These are phyloP conservation scores for Fusarium praegraminearum DNA, from an alignment of 2,329 filamentous ascomycete genomes.

Conservation along the genomic window DNA sequence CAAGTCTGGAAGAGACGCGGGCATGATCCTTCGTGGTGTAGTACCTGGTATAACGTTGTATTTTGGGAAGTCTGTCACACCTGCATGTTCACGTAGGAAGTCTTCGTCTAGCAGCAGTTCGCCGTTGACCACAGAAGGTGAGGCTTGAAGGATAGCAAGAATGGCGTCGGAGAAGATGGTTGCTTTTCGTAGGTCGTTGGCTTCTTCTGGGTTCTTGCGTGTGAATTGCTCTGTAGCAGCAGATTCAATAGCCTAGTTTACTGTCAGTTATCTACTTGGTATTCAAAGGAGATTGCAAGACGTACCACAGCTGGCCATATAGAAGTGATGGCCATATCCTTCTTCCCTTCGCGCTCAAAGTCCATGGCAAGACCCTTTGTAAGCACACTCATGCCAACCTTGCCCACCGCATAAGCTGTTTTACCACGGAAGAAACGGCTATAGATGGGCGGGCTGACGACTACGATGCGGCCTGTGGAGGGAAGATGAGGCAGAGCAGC, in stretches of 20 bases:
- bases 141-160: conserved; percentile 74
- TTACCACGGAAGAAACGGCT: conserved; percentile 87
- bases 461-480: conserved; percentile 73
- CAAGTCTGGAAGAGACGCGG: conserved; percentile 74
- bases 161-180: conserved; percentile 86
- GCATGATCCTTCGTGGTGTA: conserved; percentile 82
- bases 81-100: conserved; percentile 74
- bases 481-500: conserved; percentile 74
- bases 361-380: conserved; percentile 88
- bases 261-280: conserved; percentile 1
- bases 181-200: conserved; percentile 73
- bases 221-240: conserved; percentile 74
- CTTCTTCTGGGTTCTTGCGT: conserved; percentile 58
- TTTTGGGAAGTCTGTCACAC: conserved; percentile 76
- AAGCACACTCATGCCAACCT: conserved; percentile 84
- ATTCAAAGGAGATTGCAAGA: neutral
- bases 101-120: conserved; percentile 82
- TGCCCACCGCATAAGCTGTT: conserved; percentile 83
- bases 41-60: conserved; percentile 77
- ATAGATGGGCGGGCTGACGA: conserved; percentile 88
- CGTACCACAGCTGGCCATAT: conserved; percentile 84
- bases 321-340: conserved; percentile 80
- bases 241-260: conserved; percentile 73
- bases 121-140: conserved; percentile 74
- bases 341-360: conserved; percentile 73